Percentiles rank a stretch among this genome's conserved stretches.
These are phyloP conservation scores for Mycena maculata DNA, from an alignment of 768 basidiomycete species.

Conservation along the genomic window DNA sequence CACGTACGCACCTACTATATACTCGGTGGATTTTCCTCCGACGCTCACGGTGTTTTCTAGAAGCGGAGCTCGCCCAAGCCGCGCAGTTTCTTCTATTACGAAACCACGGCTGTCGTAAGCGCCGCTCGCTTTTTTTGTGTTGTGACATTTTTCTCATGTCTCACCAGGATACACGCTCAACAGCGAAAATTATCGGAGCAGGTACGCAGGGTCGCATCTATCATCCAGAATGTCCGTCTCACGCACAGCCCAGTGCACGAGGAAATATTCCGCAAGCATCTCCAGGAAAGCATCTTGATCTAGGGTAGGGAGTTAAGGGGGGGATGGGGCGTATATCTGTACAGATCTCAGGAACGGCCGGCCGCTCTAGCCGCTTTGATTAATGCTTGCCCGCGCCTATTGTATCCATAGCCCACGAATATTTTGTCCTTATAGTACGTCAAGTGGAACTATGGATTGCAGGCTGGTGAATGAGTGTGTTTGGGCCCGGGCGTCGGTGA, in stretches of 20 bases:
- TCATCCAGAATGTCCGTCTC: background rate
- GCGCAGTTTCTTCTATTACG: conserved; percentile 61
- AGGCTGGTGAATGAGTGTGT: too few relatives aligned
- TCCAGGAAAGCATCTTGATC: conserved; percentile 18
- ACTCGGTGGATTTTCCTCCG: background rate
- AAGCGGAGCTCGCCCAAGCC: conserved; percentile 65
- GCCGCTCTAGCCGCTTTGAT: background rate
- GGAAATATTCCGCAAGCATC: conserved; percentile 29
- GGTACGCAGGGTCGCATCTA: background rate
- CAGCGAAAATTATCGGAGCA: conserved; percentile 35
- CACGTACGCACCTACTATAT: conserved; percentile 56
- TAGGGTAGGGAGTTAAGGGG: background rate
- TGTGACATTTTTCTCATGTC: background rate
- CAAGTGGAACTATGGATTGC: too few relatives aligned
- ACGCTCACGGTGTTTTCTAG: conserved; percentile 42
- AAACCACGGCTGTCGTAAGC: conserved; percentile 64
- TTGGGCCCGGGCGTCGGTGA: too few relatives aligned
- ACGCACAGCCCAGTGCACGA: conserved; percentile 22
- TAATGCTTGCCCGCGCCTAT: background rate
- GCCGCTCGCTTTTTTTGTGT: background rate
- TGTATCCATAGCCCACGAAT: conserved; percentile 4
- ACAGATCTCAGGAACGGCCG: background rate
- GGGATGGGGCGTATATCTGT: background rate
- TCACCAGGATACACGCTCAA: conserved; percentile 31
- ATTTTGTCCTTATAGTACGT: too few relatives aligned